These are phyloP conservation scores for Pichia sp. DNA, from an alignment of 1,139 yeast species.

Conservation along the genomic window DNA sequence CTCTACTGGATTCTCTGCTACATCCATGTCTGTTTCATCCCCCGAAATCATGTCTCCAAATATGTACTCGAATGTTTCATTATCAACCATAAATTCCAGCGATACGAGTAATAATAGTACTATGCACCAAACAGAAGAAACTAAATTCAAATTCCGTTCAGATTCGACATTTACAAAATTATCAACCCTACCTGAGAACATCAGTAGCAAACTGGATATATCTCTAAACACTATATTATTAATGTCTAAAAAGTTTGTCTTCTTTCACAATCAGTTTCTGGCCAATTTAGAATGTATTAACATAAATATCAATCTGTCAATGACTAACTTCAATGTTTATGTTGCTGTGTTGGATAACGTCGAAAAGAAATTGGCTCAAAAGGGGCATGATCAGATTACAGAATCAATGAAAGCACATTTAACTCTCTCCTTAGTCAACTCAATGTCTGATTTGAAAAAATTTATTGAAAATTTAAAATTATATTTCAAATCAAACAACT, in stretches of 20 bases:
- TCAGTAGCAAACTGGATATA: background rate
- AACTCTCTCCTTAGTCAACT: slow-evolving; percentile 17
- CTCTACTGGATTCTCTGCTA: background rate
- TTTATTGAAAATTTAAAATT: slow-evolving; percentile 22
- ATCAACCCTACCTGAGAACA: slow-evolving; percentile 15
- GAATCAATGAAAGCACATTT: slow-evolving; percentile 16
- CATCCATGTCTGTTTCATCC: slow-evolving; percentile 2
- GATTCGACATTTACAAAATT: slow-evolving; percentile 8
- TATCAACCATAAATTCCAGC: background rate
- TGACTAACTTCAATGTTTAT: slow-evolving; percentile 16
- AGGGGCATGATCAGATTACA: slow-evolving; percentile 13
- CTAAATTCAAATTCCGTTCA: slow-evolving; percentile 11
- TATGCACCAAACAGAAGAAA: slow-evolving; percentile 2
- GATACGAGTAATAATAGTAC: background rate
- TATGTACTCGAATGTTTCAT: slow-evolving; percentile 1
- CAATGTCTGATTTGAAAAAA: slow-evolving; percentile 24
- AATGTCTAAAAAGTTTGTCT: slow-evolving; percentile 21
- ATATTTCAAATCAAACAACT: slow-evolving; percentile 14
- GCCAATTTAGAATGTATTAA: slow-evolving; percentile 14
- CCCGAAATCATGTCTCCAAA: slow-evolving; percentile 10
- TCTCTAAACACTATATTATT: slow-evolving; percentile 12
- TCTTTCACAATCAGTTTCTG: slow-evolving; percentile 21
- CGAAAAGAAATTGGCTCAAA: slow-evolving; percentile 18
- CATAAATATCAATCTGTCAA: slow-evolving; percentile 5
- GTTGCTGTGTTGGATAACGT: slow-evolving; percentile 21